Base-by-base conservation (phyloP, 208 protist species). In the Angomonas ambiguus region DNA sequence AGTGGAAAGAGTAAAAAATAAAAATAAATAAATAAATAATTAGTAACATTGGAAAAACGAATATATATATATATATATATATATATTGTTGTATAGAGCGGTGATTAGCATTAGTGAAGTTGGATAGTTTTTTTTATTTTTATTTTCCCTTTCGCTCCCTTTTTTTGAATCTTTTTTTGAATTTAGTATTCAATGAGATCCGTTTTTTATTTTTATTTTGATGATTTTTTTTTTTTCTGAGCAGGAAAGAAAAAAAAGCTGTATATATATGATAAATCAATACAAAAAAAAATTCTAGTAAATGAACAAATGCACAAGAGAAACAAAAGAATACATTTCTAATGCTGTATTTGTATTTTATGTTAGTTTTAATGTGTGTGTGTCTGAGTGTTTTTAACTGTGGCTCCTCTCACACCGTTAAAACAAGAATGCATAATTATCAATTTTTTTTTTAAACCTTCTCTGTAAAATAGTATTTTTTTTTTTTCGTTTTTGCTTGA, bases 401-500 rank as follows among this genome's bases (percentile, higher is more conserved):
- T 28, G 38, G 30, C 10, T n/a, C n/a, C n/a, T n/a, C n/a, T 45
- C 4, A 28, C 28, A 56, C n/a, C 11, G 6, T 53, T 13, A 41
- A 62, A 56, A 67, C 25, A 48, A 18, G 38, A 48, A n/a, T 48
- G 38, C 18, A 18, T 20, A 48, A 48, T 48, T 48, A 11, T 48
- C 11, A 48, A 48, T 48, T 18, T 48, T 18, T 48, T 48, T 48
- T 18, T 48, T 18, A n/a, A n/a, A 11, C 38, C 38, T 20, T 48
- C 38, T 20, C 18, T 20, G 18, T 48, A 48, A n/a, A 48, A 48
- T 11, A 11, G 11, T 35, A 31, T 58, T 45, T 64, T 16, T 34
- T 51, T 41, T 33, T 59, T 72, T 28, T 63, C 65, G 11, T 48
- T 48, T 42, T 68, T 64, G 10, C 64, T 69, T 55, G 58, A 42